phyloP scores from a whole-genome alignment of 73 alveolate genomes.

The Durusdinium trenchii region DNA sequence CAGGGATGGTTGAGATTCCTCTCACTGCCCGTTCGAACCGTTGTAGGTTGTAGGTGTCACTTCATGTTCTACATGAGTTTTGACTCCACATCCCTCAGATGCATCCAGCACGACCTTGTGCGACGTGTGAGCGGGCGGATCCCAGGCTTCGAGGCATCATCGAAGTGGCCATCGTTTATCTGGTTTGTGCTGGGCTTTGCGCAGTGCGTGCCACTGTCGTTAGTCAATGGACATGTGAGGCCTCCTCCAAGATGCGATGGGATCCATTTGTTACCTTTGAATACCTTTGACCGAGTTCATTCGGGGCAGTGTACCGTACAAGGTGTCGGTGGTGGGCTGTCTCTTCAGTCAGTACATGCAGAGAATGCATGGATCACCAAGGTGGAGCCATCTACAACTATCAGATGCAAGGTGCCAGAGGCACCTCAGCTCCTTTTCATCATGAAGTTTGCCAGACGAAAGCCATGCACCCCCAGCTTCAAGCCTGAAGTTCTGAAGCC shows the following conservation, averaged over 20 bases:
- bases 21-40: too few relatives aligned
- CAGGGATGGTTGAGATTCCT: too few relatives aligned
- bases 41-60: too few relatives aligned
- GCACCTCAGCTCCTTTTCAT: too few relatives aligned
- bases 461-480: too few relatives aligned
- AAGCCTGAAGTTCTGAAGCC: too few relatives aligned
- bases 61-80: too few relatives aligned
- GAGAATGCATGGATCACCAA: neutral
- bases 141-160: conserved; percentile 79
- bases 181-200: conserved; percentile 19
- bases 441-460: too few relatives aligned
- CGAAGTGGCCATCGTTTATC: conserved; percentile 66
- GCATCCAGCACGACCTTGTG: too few relatives aligned
- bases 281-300: too few relatives aligned
- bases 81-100: too few relatives aligned
- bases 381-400: conserved; percentile 68
- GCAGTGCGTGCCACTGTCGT: neutral
- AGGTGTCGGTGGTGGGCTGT: neutral
- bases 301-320: neutral
- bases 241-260: neutral
- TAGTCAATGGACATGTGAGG: neutral
- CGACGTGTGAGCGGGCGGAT: too few relatives aligned
- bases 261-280: neutral
- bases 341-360: neutral
- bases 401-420: conserved; percentile 42